These are phyloP conservation scores for Candida chilensis DNA, from an alignment of 805 yeast genomes.

Conservation along the genomic window DNA sequence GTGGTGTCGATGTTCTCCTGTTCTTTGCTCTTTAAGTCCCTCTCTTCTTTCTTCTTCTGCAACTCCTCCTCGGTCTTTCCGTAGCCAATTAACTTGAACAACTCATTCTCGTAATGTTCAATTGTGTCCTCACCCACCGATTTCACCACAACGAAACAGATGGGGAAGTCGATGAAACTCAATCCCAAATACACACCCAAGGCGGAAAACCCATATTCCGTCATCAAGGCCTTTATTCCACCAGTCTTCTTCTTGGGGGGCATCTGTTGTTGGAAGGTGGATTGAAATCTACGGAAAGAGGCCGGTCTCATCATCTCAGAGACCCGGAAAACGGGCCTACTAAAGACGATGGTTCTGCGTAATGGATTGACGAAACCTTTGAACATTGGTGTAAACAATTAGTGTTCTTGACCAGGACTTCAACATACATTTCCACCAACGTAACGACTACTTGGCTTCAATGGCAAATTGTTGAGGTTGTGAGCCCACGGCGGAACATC, in stretches of 20 bases:
- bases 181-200: constrained; percentile 74
- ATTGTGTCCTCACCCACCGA: constrained; percentile 81
- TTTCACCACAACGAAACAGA: constrained; percentile 78
- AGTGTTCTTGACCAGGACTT: no score
- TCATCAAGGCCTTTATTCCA: constrained; percentile 57
- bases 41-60: constrained; percentile 20
- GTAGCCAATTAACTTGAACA: constrained; percentile 54
- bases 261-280: no score
- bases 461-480: no score
- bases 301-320: no score
- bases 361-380: no score
- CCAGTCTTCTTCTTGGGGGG: constrained; percentile 24
- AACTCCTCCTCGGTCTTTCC: constrained; percentile 39
- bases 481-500: no score
- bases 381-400: no score
- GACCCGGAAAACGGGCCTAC: no score
- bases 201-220: constrained; percentile 88
- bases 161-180: constrained; percentile 71
- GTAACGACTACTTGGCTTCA: no score
- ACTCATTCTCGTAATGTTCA: constrained; percentile 51
- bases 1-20: constrained; percentile 15
- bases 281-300: no score
- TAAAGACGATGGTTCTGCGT: no score
- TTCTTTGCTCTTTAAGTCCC: constrained; percentile 10
- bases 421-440: no score